A percentile compares a stretch with the other conserved stretches of the same genome.
Conservation (phyloP, 2,329 filamentous ascomycete species). For the Fusarium sacchari region DNA sequence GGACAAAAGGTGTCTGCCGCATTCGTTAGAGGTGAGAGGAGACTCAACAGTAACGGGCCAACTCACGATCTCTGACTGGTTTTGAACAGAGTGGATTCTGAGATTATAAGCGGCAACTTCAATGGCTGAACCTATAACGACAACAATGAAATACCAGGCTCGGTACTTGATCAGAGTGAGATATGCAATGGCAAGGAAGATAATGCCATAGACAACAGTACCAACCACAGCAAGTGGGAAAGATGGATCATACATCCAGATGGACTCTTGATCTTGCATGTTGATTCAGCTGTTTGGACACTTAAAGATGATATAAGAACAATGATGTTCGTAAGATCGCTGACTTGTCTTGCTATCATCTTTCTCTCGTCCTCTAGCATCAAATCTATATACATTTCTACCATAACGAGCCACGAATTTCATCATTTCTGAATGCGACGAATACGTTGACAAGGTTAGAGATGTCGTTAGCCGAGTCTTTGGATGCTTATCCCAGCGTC, state of each 20-base stretch:
- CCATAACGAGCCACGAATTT: constrained; percentile 8
- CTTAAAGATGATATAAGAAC: neutral
- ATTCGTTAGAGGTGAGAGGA: neutral
- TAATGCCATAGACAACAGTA: constrained; percentile 52
- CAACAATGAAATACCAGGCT: constrained; percentile 55
- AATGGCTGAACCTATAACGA: constrained; percentile 54
- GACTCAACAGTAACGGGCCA: neutral
- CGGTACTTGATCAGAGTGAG: constrained; percentile 54
- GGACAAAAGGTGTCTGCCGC: constrained; percentile 50
- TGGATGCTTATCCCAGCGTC: neutral
- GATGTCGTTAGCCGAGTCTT: neutral
- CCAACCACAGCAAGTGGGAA: constrained; percentile 55
- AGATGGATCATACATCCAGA: constrained; percentile 59
- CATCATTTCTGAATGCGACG: constrained; percentile 31
- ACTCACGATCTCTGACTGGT: constrained; percentile 49
- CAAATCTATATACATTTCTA: constrained; percentile 9
- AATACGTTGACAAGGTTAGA: constrained; percentile 6
- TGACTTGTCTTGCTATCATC: neutral
- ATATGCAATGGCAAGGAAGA: constrained; percentile 52
- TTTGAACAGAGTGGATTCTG: constrained; percentile 50
- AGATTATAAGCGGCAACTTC: constrained; percentile 56
- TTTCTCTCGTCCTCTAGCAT: neutral
- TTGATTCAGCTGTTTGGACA: neutral
- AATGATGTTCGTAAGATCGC: neutral
- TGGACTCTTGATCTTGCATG: constrained; percentile 42